These are phyloP conservation scores for Chaetoceros muelleri DNA, from an alignment of 108 stramenopile genomes.

Conservation along the genomic window DNA sequence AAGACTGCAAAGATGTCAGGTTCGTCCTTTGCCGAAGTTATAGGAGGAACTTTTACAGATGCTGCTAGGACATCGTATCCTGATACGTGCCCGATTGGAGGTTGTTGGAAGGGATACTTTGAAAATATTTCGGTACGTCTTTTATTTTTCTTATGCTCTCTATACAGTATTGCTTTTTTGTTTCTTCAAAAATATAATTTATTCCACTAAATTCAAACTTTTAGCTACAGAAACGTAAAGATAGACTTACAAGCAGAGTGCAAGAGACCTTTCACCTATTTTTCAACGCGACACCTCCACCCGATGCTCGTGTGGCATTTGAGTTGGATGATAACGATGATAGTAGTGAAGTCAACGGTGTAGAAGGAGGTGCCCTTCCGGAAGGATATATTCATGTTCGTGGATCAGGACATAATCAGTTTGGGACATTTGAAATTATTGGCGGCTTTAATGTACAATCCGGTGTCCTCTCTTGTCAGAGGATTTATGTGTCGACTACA, in stretches of 20 bases:
- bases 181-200: not conserved
- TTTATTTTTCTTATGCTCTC: not conserved
- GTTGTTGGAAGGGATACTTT: slow-evolving; percentile 70
- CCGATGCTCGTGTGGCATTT: slow-evolving; percentile 23
- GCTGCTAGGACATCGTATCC: slow-evolving; percentile 17
- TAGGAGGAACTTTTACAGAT: slow-evolving; percentile 44
- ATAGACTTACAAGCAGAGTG: slow-evolving; percentile 19
- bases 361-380: slow-evolving; percentile 4
- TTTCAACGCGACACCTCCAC: slow-evolving; percentile 56
- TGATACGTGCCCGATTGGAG: slow-evolving; percentile 39
- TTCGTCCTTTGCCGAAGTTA: slow-evolving; percentile 14
- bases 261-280: slow-evolving; percentile 58
- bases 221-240: slow-evolving; percentile 15
- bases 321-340: not conserved
- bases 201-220: not conserved
- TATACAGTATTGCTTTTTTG: not conserved
- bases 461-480: slow-evolving; percentile 43
- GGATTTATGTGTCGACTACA: slow-evolving; percentile 57
- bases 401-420: slow-evolving; percentile 66
- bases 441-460: slow-evolving; percentile 45
- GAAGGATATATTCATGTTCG: slow-evolving; percentile 44
- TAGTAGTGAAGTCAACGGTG: slow-evolving; percentile 2
- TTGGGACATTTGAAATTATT: slow-evolving; percentile 74
- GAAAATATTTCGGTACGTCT: slow-evolving; percentile 33
- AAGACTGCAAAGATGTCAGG: not conserved